Evolutionary conservation across 768 basidiomycete genomes (phyloP), one percentile per base, ranked within the genome.

Genomic region (Leccinum barrowsii): DNA sequence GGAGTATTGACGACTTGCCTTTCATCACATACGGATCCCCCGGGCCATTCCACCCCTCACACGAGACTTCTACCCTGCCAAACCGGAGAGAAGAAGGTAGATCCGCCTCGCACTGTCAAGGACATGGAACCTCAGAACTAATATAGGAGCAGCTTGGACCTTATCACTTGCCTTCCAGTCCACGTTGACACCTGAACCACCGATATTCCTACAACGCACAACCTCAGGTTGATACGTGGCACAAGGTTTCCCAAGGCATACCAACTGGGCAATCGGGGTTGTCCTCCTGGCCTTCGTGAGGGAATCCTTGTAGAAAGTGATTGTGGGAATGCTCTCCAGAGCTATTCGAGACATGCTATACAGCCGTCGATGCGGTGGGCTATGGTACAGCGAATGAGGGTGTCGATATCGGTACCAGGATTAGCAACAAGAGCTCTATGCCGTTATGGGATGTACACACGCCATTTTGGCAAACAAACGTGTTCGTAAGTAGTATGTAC

Each of bases 1-100:
- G 54, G 24, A 47, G 46, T 37, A 22, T 26, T 47, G 46, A 42
- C 28, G 52, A 61, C 62, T 74, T 34, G 89, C 94, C 94, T 78
- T 92, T 91, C 60, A 96, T 72, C 13, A 98, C 90, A 70, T 86
- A 84, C 2, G 84, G 79, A 74, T 98, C 95, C 0, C 91, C 93
- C 4, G 92, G 83, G 32, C 79, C 76, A 40, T 81, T 84, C 89
- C 90, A 98, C 22, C 95, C 95, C 76, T 98, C 95, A 65, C 95
- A 98, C 17, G 85, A 87, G 1, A 98, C 85, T 63, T 90, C 85
- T 0, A 96, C 87, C 61, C 84, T 82, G 15, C 95, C 95, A 56
- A 98, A 89, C 17, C 94, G 82, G 55, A 96, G 71, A 8, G 85
- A 76, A 51, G 86, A 85, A 8, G 94, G 95, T 6, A 98, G 77